Percentiles rank a stretch among this genome's conserved stretches.
Conservation (phyloP, 2,329 filamentous ascomycete species). For the Ophiostoma tasmaniense region DNA sequence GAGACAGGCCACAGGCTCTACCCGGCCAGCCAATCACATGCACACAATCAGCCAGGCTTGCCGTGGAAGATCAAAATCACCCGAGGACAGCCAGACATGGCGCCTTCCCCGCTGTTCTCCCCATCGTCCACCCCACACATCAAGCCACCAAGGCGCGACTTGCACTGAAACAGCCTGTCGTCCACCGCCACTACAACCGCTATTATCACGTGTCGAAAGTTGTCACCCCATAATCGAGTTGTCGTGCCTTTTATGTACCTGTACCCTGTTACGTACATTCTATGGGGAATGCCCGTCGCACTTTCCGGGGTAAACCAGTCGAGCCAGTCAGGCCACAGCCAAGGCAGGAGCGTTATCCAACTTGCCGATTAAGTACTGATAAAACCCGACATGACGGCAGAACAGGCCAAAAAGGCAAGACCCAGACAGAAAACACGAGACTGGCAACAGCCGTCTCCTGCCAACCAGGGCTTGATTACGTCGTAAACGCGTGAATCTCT, state of each 20-base stretch:
- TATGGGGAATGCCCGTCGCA: background rate
- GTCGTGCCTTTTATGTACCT: background rate
- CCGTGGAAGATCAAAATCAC: slow-evolving; percentile 8
- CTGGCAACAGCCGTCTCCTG: background rate
- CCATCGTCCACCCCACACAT: background rate
- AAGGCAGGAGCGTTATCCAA: background rate
- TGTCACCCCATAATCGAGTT: background rate
- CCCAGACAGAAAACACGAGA: background rate
- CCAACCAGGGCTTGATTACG: background rate
- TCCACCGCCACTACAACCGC: background rate
- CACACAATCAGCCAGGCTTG: background rate
- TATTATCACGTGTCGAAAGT: slow-evolving; percentile 2
- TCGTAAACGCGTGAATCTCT: background rate
- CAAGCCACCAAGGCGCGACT: slow-evolving; percentile 5
- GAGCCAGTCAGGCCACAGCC: background rate
- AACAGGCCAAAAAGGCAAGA: background rate
- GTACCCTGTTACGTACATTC: background rate
- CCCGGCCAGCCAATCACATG: slow-evolving; percentile 15
- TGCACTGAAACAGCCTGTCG: background rate
- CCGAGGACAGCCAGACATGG: slow-evolving; percentile 3
- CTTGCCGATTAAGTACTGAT: background rate
- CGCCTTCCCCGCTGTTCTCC: background rate
- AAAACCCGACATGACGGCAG: background rate
- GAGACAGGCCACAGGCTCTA: background rate
- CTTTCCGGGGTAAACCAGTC: background rate